A percentile compares a stretch with the other conserved stretches of the same genome.
These are phyloP conservation scores for Xenoacremonium recifei DNA, from an alignment of 2,329 filamentous ascomycete species.

Conservation along the genomic window DNA sequence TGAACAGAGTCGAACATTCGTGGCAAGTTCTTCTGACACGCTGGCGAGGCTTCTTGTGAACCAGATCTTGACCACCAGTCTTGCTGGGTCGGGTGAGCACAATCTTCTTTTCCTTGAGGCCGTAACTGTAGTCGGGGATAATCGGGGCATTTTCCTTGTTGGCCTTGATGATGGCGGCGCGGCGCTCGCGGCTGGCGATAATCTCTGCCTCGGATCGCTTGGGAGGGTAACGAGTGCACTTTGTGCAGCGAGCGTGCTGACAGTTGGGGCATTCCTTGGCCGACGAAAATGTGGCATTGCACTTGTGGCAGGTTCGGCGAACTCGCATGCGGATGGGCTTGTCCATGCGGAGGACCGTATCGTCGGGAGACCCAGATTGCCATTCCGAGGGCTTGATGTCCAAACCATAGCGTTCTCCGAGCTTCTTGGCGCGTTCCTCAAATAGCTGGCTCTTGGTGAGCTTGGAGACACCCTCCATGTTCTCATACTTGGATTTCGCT, in stretches of 20 bases:
- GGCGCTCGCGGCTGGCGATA: conserved; percentile 50
- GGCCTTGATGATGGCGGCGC: conserved; percentile 50
- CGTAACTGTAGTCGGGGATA: conserved; percentile 47
- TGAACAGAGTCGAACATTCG: conserved; percentile 65
- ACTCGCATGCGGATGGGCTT: conserved; percentile 78
- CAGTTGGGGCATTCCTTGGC: conserved; percentile 75
- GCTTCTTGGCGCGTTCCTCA: conserved; percentile 55
- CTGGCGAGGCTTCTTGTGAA: conserved; percentile 70
- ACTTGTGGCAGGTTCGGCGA: conserved; percentile 78
- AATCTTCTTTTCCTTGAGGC: conserved; percentile 45
- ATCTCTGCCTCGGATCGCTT: conserved; percentile 59
- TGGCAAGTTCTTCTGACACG: conserved; percentile 76
- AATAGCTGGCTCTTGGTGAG: conserved; percentile 51
- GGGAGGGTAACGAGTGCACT: conserved; percentile 73
- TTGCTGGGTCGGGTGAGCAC: conserved; percentile 63
- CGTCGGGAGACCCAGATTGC: conserved; percentile 47
- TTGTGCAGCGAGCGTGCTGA: conserved; percentile 76
- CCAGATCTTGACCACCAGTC: conserved; percentile 66
- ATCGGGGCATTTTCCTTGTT: conserved; percentile 57
- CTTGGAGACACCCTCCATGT: conserved; percentile 33
- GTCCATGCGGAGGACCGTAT: conserved; percentile 63
- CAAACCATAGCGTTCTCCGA: conserved; percentile 55
- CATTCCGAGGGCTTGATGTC: conserved; percentile 55
- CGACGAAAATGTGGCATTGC: conserved; percentile 69
- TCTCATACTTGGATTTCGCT: conserved; percentile 28